Evolutionary conservation across 257 asterid genomes (phyloP).

Genomic region (Penstemon newberryi): DNA sequence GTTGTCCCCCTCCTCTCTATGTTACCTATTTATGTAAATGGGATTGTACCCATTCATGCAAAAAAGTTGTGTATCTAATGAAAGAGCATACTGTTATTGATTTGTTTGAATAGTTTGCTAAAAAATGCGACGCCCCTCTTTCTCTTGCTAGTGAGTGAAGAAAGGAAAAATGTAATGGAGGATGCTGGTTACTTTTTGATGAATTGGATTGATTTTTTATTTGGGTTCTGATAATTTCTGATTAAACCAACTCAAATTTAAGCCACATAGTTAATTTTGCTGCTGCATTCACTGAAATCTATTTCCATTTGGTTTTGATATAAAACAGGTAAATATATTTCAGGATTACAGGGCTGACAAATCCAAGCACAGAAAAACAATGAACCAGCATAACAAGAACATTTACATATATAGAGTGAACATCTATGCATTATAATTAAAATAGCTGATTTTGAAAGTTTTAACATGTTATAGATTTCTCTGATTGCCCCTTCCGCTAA

Average conservation of each 20-base stretch:
- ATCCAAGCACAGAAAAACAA: constrained; percentile 14
- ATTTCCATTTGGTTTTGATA: no score
- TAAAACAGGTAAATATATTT: no score
- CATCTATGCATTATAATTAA: not conserved
- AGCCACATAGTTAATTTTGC: no score
- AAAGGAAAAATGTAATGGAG: no score
- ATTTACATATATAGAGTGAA: no score
- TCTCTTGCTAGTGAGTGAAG: no score
- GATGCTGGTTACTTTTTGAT: no score
- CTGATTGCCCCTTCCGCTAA: constrained; percentile 42
- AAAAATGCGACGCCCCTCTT: no score
- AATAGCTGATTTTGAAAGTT: constrained; percentile 18
- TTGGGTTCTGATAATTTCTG: no score
- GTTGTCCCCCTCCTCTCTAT: constrained; percentile 22
- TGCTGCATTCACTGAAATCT: no score
- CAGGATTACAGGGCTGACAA: constrained; percentile 18
- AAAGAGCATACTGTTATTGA: not conserved
- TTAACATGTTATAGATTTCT: constrained; percentile 22
- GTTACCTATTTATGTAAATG: constrained; percentile 12
- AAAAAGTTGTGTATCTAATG: constrained; percentile 15
- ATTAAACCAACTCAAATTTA: no score
- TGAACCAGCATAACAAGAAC: constrained; percentile 19
- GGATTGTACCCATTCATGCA: constrained; percentile 18
- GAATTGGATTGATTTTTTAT: no score
- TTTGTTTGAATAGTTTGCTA: not conserved